Evolutionary conservation across 1,284 basidiomycete species (phyloP).

Genomic region (Cryptococcus jaspeensis): DNA sequence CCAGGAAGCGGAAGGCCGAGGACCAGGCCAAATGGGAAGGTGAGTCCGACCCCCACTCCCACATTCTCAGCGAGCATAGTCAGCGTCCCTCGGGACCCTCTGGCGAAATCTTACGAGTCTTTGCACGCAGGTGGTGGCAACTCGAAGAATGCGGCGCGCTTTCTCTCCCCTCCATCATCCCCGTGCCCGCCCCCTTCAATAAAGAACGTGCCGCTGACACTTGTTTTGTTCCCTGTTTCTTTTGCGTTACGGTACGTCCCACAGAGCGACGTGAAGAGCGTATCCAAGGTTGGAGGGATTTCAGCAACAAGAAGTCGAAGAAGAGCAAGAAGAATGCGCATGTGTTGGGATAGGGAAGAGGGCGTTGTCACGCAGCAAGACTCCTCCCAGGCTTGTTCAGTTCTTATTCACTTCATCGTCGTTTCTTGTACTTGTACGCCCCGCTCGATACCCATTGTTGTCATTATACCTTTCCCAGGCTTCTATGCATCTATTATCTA

Average conservation of each 20-base stretch:
- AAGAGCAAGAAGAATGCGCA: constrained; percentile 46
- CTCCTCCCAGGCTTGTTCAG: neutral
- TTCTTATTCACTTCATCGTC: neutral
- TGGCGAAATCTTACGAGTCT: constrained; percentile 17
- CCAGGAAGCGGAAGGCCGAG: constrained; percentile 54
- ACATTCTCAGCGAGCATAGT: neutral
- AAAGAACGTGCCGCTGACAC: constrained; percentile 36
- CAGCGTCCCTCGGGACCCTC: constrained; percentile 9
- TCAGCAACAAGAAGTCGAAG: constrained; percentile 32
- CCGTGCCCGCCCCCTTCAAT: neutral
- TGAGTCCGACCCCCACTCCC: constrained; percentile 24
- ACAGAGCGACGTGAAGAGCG: constrained; percentile 47
- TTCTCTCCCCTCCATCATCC: neutral
- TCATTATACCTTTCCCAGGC: neutral
- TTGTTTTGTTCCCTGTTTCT: constrained; percentile 9
- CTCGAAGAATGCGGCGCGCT: constrained; percentile 3
- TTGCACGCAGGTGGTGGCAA: constrained; percentile 12
- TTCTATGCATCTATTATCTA: constrained; percentile 2
- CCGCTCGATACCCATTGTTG: neutral
- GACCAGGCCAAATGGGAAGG: constrained; percentile 57
- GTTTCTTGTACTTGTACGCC: neutral
- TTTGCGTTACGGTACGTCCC: neutral
- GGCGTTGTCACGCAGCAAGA: neutral
- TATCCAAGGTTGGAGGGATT: constrained; percentile 47
- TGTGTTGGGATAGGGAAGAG: constrained; percentile 33